Percentiles rank a stretch among this genome's conserved stretches.
Evolutionary conservation across 1,139 yeast genomes (phyloP).

Genomic region (Blastobotrys ciferrii): DNA sequence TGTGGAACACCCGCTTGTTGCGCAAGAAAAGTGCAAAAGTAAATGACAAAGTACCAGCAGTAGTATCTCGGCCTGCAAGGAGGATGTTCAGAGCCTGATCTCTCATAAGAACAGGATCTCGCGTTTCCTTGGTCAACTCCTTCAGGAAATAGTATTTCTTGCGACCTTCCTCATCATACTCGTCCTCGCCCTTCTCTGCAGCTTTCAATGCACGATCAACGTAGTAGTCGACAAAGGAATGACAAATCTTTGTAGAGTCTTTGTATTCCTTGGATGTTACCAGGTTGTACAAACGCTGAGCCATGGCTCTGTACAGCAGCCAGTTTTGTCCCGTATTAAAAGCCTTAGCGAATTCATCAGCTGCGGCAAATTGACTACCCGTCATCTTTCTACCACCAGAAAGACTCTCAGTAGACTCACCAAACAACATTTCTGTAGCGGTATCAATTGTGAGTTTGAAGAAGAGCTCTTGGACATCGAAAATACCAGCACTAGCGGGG

Average conservation of each 20-base stretch:
- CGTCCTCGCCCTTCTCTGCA: constrained; percentile 3
- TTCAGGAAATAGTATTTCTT: constrained; percentile 34
- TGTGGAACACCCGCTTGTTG: constrained; percentile 40
- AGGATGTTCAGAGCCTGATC: constrained; percentile 52
- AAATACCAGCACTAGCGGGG: constrained; percentile 28
- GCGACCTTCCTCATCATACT: constrained; percentile 11
- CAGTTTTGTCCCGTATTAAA: constrained; percentile 45
- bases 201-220: constrained; percentile 29
- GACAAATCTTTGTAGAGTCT: constrained; percentile 21
- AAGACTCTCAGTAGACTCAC: constrained; percentile 47
- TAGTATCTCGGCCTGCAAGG: constrained; percentile 54
- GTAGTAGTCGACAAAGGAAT: constrained; percentile 32
- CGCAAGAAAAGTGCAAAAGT: constrained; percentile 47
- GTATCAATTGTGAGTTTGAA: constrained; percentile 54
- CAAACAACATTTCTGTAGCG: constrained; percentile 57
- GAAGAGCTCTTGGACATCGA: constrained; percentile 50
- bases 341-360: constrained; percentile 43
- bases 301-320: constrained; percentile 40
- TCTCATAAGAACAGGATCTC: constrained; percentile 46
- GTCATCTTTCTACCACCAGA: constrained; percentile 7
- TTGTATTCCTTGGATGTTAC: not conserved
- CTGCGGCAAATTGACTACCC: constrained; percentile 5
- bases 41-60: constrained; percentile 50
- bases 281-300: constrained; percentile 30
- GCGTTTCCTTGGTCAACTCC: constrained; percentile 49